Evolutionary conservation across 2,329 filamentous ascomycete species (phyloP), one percentile per base, ranked within the genome.

Genomic region (Aureobasidium pullulans): DNA sequence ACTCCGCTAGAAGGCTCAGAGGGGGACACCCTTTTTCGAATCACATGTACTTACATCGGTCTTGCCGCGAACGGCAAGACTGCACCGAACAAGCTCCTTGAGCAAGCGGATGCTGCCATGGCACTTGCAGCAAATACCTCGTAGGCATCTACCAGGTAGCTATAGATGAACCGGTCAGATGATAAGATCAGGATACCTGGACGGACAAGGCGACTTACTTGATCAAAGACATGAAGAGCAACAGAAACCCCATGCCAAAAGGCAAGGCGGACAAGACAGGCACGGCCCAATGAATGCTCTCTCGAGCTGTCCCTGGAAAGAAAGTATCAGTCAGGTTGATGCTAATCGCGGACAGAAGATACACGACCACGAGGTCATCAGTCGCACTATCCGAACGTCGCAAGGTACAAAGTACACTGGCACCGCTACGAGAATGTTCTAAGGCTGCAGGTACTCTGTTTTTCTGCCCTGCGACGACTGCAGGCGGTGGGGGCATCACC

Each of bases 41-140:
- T 5, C n/a, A 36, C 31, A 49, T 2, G 16, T 16, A 56, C 52
- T 44, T 56, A 93, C 85, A 92, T 75, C 0, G 77, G 75, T 49
- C 67, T 68, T 31, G 76, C 73, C 0, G 75, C 76, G 64, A 79
- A 79, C 8, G 77, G 77, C 23, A 79, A 57, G 2, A 76, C 70
- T 0, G 89, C 90, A 61, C 87, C 91, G 76, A 95, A 94, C 19
- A 81, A 78, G 64, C 86, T 90, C 57, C 92, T 82, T 60, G 88
- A 82, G 70, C 94, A 89, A 48, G 86, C 87, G 68, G 96, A 94
- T 46, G 90, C 90, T 11, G 91, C 90, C 71, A 96, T 79, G 4
- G 90, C 90, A 60, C 81, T 85, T 48, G 88, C 88, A 29, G 88
- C 87, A 70, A 89, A 90, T 29, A 84, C 73, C 57, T 87, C 86